phyloP scores from a whole-genome alignment of 805 yeast species.

The Zygotorulaspora florentina region DNA sequence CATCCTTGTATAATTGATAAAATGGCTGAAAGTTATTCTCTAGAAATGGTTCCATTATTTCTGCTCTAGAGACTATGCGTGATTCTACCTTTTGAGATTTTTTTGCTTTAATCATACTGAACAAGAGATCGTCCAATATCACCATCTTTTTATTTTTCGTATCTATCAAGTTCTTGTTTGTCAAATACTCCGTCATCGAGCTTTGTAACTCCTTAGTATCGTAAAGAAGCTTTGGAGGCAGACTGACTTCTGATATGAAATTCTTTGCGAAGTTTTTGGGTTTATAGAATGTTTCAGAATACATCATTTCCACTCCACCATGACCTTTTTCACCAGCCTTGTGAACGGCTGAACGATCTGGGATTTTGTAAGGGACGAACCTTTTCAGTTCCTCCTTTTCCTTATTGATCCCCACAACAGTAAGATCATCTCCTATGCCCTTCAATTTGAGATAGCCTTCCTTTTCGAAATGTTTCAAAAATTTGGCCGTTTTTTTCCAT shows the following conservation, averaged over 20 bases:
- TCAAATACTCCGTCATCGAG: constrained; percentile 54
- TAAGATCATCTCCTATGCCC: constrained; percentile 81
- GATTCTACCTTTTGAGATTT: constrained; percentile 33
- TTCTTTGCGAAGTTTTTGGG: constrained; percentile 49
- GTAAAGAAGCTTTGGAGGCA: constrained; percentile 42
- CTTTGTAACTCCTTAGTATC: constrained; percentile 51
- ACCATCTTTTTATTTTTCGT: constrained; percentile 51
- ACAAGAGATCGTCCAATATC: constrained; percentile 50
- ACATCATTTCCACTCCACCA: constrained; percentile 29
- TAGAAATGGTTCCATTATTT: constrained; percentile 42
- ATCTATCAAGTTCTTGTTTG: constrained; percentile 47
- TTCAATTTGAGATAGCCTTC: constrained; percentile 61
- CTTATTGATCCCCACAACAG: constrained; percentile 49
- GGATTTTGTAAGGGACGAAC: constrained; percentile 61
- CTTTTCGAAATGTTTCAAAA: constrained; percentile 82
- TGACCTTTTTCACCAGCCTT: constrained; percentile 14
- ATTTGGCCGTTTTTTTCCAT: constrained; percentile 87
- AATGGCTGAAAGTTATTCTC: constrained; percentile 45
- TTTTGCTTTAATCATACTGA: constrained; percentile 34
- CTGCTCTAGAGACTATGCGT: constrained; percentile 41
- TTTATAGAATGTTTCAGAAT: constrained; percentile 46
- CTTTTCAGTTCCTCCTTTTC: constrained; percentile 47
- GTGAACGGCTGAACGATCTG: constrained; percentile 18
- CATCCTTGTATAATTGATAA: constrained; percentile 42
- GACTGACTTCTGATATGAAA: constrained; percentile 43